A percentile compares a stretch with the other conserved stretches of the same genome.
These are phyloP conservation scores for Penicillium sp. DNA, from an alignment of 2,329 filamentous ascomycete species.

Conservation along the genomic window DNA sequence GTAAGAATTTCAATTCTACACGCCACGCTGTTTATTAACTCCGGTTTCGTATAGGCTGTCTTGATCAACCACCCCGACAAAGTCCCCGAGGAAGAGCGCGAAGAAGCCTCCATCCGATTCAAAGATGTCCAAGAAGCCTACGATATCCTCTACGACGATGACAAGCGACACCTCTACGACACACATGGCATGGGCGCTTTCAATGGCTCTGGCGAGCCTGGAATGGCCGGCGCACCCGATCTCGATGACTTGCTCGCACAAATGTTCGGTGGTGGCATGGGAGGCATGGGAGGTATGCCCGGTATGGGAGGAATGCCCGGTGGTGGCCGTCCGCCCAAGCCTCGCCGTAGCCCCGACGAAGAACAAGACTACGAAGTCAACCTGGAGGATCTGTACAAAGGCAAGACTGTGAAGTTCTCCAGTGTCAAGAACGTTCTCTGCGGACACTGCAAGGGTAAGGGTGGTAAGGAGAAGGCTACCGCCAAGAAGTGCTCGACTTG, in stretches of 20 bases:
- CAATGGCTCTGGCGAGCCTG: conserved; percentile 70
- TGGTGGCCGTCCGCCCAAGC: conserved; percentile 37
- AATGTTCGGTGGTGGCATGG: conserved; percentile 74
- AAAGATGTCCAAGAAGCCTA: conserved; percentile 92
- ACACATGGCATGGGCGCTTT: conserved; percentile 95
- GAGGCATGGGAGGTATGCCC: conserved; percentile 54
- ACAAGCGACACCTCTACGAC: conserved; percentile 90
- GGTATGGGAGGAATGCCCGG: conserved; percentile 53
- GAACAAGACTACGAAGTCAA: conserved; percentile 89
- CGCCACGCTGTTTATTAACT: conserved; percentile 6
- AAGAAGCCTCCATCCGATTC: conserved; percentile 86
- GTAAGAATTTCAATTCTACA: conserved; percentile 49
- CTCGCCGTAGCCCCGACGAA: conserved; percentile 74
- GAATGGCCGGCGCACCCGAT: conserved; percentile 64
- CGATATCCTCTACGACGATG: conserved; percentile 94
- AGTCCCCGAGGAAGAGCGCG: conserved; percentile 80
- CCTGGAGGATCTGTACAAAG: conserved; percentile 95
- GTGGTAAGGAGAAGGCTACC: conserved; percentile 90
- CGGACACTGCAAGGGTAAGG: conserved; percentile 79
- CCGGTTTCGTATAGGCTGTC: conserved; percentile 62
- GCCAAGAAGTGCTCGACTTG: conserved; percentile 80
- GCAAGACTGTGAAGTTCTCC: conserved; percentile 95
- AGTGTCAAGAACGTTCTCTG: conserved; percentile 94
- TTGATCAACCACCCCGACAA: conserved; percentile 93
- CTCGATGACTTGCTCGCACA: conserved; percentile 90